Percentiles rank a stretch among this genome's conserved stretches.
Conservation (phyloP, 163 green algal genomes). For the Prototheca wickerhamii region DNA sequence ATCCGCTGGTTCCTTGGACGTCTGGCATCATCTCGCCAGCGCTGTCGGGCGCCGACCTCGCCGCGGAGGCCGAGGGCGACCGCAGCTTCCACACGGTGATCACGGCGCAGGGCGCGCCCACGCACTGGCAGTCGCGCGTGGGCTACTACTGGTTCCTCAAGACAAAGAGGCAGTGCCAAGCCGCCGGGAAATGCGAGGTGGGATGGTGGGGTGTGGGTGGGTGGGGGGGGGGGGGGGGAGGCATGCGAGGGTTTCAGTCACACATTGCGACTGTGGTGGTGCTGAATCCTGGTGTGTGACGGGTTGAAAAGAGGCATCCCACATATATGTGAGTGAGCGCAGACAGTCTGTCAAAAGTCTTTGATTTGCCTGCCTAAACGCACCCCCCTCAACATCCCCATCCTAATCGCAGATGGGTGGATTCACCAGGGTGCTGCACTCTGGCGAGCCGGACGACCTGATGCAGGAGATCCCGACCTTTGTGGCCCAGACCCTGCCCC, state of each 20-base stretch:
- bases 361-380: background rate
- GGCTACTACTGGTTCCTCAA: conserved; percentile 76
- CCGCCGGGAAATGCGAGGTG: conserved; percentile 6
- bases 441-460: conserved; percentile 70
- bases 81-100: conserved; percentile 72
- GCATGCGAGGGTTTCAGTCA: background rate
- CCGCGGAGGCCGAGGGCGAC: conserved; percentile 10
- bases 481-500: conserved; percentile 69
- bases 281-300: too few species aligned
- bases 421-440: conserved; percentile 86
- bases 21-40: too few species aligned
- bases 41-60: background rate
- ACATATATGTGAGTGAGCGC: too few species aligned
- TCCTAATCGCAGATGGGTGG: conserved; percentile 43
- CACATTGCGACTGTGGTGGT: too few species aligned
- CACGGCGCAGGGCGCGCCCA: conserved; percentile 60
- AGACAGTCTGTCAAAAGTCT: too few species aligned
- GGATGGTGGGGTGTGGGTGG: background rate
- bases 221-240: background rate
- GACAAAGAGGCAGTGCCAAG: conserved; percentile 22
- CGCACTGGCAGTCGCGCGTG: conserved; percentile 79
- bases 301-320: too few species aligned
- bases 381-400: background rate
- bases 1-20: too few species aligned
- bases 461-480: conserved; percentile 86